These are phyloP conservation scores for Nitzschia palea DNA, from an alignment of 108 stramenopile species.

Conservation along the genomic window DNA sequence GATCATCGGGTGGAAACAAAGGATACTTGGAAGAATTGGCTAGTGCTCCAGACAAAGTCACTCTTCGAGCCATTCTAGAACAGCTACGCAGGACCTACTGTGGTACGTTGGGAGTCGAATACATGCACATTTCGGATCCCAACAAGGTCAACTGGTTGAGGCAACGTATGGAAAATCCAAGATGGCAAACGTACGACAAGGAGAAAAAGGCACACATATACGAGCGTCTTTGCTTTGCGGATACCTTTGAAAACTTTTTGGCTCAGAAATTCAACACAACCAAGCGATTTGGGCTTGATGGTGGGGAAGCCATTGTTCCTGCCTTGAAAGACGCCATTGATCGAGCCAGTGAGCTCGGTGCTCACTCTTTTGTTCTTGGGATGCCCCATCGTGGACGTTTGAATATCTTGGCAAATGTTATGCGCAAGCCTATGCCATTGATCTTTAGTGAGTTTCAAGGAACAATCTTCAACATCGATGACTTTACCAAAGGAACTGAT, in stretches of 20 bases:
- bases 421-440: constrained; percentile 97
- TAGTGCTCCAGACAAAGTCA: constrained; percentile 72
- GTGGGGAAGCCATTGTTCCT: constrained; percentile 95
- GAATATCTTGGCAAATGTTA: constrained; percentile 98
- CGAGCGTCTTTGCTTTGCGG: constrained; percentile 93
- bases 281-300: constrained; percentile 98
- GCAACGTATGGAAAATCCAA: constrained; percentile 92
- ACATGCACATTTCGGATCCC: constrained; percentile 95
- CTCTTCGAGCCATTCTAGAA: constrained; percentile 82
- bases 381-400: constrained; percentile 99
- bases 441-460: constrained; percentile 99
- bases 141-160: constrained; percentile 98
- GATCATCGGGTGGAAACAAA: constrained; percentile 85
- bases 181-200: constrained; percentile 68
- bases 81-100: constrained; percentile 93
- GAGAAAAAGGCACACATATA: constrained; percentile 94
- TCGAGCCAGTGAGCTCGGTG: constrained; percentile 92
- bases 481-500: constrained; percentile 64
- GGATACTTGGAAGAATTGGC: constrained; percentile 95
- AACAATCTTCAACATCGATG: constrained; percentile 87
- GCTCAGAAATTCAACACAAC: constrained; percentile 98
- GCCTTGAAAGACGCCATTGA: constrained; percentile 97
- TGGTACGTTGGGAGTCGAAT: constrained; percentile 94
- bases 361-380: constrained; percentile 95
- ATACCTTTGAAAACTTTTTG: constrained; percentile 97